Conservation (phyloP, 306 rosid species). For the cucumber (Cucumis sativus) region Cucumber_9930_V3 NC_026655.2:5379501-5380000, state of each 20-base stretch:
- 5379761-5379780: too few relatives aligned
- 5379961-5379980: not conserved
- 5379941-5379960: not conserved
- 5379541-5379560: not conserved
- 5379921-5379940: not conserved
- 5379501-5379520: not conserved
- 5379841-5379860: not conserved
- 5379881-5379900: not conserved
- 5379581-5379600: not conserved
- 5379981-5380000: not conserved
- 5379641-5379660: too few relatives aligned
- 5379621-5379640: not conserved
- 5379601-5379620: not conserved
- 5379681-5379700: too few relatives aligned
- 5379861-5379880: not conserved
- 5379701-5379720: too few relatives aligned
- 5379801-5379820: not conserved
- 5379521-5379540: not conserved
- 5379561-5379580: not conserved
- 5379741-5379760: too few relatives aligned
- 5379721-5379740: too few relatives aligned
- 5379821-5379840: too few relatives aligned
- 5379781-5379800: too few relatives aligned
- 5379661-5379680: too few relatives aligned
- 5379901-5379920: not conserved